These are phyloP conservation scores for Pyrenula massariospora DNA, from an alignment of 495 filamentous ascomycete species.

Conservation along the genomic window DNA sequence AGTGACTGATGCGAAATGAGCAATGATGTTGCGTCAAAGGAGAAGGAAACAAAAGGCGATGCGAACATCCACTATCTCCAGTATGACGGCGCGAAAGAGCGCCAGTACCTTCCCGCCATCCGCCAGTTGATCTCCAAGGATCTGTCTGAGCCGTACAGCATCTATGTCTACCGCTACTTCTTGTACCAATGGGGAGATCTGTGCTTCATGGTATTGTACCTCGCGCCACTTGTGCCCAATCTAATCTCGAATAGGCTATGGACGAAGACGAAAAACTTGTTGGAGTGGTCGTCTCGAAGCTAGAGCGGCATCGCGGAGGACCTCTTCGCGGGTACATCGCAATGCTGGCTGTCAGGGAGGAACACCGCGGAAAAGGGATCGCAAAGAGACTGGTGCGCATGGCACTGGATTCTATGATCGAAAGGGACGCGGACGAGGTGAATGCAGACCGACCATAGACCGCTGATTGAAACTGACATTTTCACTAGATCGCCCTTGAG, in stretches of 20 bases:
- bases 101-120: slow-evolving; percentile 74
- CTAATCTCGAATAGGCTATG: slow-evolving; percentile 43
- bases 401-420: slow-evolving; percentile 87
- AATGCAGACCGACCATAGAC: too few species aligned
- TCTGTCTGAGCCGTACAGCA: slow-evolving; percentile 96
- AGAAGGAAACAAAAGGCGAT: not conserved
- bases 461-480: too few species aligned
- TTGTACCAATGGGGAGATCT: slow-evolving; percentile 96
- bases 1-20: not conserved
- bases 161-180: slow-evolving; percentile 99
- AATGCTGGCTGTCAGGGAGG: slow-evolving; percentile 81
- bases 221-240: not conserved
- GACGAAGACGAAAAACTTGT: slow-evolving; percentile 44
- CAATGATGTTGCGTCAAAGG: not conserved
- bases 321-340: slow-evolving; percentile 92
- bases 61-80: slow-evolving; percentile 59
- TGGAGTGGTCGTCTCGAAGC: slow-evolving; percentile 92
- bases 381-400: slow-evolving; percentile 79
- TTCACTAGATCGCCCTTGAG: slow-evolving; percentile 71
- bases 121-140: slow-evolving; percentile 91
- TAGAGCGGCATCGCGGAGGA: slow-evolving; percentile 74
- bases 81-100: slow-evolving; percentile 70
- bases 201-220: slow-evolving; percentile 65
- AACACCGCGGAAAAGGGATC: slow-evolving; percentile 75
- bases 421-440: slow-evolving; percentile 76